A percentile compares a stretch with the other conserved stretches of the same genome.
Evolutionary conservation across 2,329 filamentous ascomycete species (phyloP).

Genomic region (Monosporascus sp.): DNA sequence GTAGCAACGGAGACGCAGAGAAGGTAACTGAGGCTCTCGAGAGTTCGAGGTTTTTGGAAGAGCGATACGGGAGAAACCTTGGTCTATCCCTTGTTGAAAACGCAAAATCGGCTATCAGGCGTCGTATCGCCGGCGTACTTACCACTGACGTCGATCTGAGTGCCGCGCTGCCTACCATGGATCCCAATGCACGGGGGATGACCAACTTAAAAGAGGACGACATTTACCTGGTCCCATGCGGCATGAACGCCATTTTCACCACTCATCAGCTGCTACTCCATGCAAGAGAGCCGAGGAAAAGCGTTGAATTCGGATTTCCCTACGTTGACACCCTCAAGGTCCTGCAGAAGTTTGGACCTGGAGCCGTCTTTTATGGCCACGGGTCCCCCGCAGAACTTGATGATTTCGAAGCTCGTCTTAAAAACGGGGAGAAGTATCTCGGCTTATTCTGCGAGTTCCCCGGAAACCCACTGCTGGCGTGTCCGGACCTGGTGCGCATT

Average conservation of each 20-base stretch:
- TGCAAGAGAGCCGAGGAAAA: constrained; percentile 60
- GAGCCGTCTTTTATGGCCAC: constrained; percentile 81
- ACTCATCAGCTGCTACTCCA: constrained; percentile 69
- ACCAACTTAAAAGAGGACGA: constrained; percentile 73
- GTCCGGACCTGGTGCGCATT: constrained; percentile 80
- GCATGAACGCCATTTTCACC: constrained; percentile 95
- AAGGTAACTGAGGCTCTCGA: constrained; percentile 49
- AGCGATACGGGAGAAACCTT: constrained; percentile 88
- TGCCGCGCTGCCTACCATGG: constrained; percentile 44
- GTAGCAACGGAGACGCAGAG: constrained; percentile 11
- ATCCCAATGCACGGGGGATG: constrained; percentile 47
- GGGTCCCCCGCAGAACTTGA: constrained; percentile 74
- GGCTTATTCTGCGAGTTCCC: constrained; percentile 94
- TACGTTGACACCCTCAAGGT: constrained; percentile 97
- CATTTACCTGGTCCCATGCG: constrained; percentile 80
- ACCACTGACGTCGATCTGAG: constrained; percentile 64
- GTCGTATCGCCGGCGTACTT: constrained; percentile 83
- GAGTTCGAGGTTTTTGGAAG: constrained; percentile 78
- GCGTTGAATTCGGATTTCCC: constrained; percentile 92
- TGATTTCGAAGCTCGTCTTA: constrained; percentile 68
- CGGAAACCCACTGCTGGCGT: constrained; percentile 80
- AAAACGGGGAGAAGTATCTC: constrained; percentile 69
- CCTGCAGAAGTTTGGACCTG: constrained; percentile 87
- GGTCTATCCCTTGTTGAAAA: constrained; percentile 72
- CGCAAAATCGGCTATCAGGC: constrained; percentile 78